phyloP scores from a whole-genome alignment of 208 protist genomes.

The Spongospora subterranea region DNA sequence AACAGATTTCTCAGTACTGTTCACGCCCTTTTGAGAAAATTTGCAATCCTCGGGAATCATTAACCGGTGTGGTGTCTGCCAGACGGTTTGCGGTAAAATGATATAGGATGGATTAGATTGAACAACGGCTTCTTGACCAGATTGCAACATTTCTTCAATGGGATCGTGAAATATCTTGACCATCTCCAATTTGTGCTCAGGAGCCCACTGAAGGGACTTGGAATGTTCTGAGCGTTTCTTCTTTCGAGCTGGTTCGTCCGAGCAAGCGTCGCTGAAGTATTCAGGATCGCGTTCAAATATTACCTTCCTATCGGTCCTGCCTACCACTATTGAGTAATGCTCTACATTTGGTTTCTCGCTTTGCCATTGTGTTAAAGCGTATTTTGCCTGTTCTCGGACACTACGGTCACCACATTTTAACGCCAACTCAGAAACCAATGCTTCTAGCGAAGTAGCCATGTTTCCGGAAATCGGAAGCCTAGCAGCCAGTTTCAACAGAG shows the following conservation, averaged over 20 bases:
- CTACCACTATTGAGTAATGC: constrained; percentile 12
- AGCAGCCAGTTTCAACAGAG: not conserved
- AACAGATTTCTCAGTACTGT: not conserved
- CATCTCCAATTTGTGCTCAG: constrained; percentile 1
- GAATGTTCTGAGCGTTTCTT: not conserved
- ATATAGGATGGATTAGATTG: not conserved
- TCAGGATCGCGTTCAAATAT: constrained; percentile 39
- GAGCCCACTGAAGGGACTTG: not conserved
- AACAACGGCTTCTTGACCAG: not conserved
- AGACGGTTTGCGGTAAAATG: not conserved
- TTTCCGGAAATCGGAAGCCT: not conserved
- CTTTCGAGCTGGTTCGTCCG: not conserved
- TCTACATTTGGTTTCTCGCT: not conserved
- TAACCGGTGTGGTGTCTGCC: not conserved
- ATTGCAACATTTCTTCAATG: not conserved
- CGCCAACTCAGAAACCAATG: not conserved
- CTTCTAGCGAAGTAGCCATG: not conserved
- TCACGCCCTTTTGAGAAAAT: not conserved
- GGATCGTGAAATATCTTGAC: not conserved
- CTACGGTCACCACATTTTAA: not conserved
- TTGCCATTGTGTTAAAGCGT: not conserved
- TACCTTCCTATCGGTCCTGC: not conserved
- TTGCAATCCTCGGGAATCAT: not conserved
- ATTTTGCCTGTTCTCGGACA: constrained; percentile 14
- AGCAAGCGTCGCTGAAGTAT: not conserved